Percentiles rank a stretch among this genome's conserved stretches.
Conservation (phyloP, 257 asterid genomes). For the Ballota nigra region DNA sequence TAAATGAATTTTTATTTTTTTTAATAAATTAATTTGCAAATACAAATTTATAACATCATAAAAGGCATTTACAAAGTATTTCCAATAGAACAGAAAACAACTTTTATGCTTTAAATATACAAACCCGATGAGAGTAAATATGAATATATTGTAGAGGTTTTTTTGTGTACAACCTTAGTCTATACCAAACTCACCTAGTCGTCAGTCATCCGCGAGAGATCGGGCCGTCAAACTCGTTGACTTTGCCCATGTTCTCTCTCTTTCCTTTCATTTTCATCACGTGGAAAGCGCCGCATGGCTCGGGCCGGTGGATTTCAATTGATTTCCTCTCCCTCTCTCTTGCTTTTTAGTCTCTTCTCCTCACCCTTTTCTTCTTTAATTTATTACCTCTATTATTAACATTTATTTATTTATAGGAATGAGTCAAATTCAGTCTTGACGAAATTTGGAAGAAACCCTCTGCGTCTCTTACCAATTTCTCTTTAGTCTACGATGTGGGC, state of each 20-base stretch:
- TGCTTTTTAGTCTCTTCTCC: background rate
- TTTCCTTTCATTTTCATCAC: conserved; percentile 55
- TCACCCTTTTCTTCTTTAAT: background rate
- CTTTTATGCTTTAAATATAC: background rate
- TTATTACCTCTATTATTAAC: background rate
- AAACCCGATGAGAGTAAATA: background rate
- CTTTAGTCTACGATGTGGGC: conserved; percentile 32
- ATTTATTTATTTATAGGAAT: conserved; percentile 22
- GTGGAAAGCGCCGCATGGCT: conserved; percentile 76
- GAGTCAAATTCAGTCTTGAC: conserved; percentile 68
- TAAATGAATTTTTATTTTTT: no score
- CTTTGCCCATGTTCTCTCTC: conserved; percentile 27
- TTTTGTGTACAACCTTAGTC: background rate
- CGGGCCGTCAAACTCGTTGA: conserved; percentile 63
- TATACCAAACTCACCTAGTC: conserved; percentile 3
- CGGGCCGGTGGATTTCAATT: conserved; percentile 49
- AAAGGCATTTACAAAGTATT: no score
- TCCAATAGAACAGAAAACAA: background rate
- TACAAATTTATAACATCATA: no score
- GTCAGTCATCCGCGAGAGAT: conserved; percentile 24
- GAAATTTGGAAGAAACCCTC: conserved; percentile 52
- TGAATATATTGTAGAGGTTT: background rate
- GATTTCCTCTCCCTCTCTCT: background rate
- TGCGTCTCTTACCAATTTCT: background rate
- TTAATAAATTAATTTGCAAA: no score